Conservation (phyloP, 495 filamentous ascomycete genomes). For the Lasiosphaeria hispida region DNA sequence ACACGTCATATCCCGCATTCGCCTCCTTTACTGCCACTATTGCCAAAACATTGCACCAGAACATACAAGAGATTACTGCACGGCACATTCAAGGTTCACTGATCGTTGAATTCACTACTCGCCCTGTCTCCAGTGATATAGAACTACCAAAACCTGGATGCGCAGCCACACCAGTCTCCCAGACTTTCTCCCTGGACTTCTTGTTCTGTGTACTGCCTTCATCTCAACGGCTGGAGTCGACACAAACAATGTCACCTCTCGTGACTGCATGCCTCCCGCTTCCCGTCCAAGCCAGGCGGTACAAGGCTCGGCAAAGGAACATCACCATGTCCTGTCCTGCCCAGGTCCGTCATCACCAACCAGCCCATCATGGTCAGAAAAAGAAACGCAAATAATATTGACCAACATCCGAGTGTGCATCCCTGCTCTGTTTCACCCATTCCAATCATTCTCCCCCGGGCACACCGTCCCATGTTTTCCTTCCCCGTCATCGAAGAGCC, state of each 20-base stretch:
- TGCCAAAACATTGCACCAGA: not conserved
- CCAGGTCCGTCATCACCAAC: not conserved
- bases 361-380: not conserved
- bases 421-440: no score
- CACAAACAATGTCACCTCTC: not conserved
- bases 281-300: not conserved
- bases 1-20: no score
- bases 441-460: no score
- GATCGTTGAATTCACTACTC: slow-evolving; percentile 10
- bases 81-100: not conserved
- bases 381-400: not conserved
- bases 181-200: not conserved
- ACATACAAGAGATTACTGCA: not conserved
- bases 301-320: not conserved
- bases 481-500: no score
- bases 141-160: slow-evolving; percentile 11
- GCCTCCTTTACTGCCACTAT: no score
- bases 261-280: not conserved
- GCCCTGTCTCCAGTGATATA: slow-evolving; percentile 12
- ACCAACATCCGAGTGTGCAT: not conserved
- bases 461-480: no score
- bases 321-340: not conserved
- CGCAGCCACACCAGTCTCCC: slow-evolving; percentile 6
- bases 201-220: not conserved
- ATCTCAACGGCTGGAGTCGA: not conserved